Percentiles rank a stretch among this genome's conserved stretches.
Evolutionary conservation across 1,284 basidiomycete genomes (phyloP).

Genomic region (Ustilago curta): DNA sequence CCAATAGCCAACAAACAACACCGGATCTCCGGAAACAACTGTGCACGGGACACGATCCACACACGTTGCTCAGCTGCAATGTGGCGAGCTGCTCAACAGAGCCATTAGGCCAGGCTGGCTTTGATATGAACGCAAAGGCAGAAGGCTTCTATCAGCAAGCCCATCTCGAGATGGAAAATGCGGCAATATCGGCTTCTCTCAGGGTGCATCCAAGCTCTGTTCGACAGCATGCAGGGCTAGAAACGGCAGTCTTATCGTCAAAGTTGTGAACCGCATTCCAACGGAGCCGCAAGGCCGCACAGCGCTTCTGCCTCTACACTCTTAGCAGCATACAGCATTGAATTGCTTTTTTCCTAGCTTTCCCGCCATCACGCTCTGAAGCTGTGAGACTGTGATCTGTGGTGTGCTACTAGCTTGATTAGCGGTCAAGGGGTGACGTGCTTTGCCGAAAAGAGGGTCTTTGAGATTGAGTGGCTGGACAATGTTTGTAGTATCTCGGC

Average conservation of each 20-base stretch:
- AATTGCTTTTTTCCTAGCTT: not conserved
- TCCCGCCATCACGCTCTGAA: not conserved
- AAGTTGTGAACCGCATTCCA: not conserved
- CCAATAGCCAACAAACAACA: not conserved
- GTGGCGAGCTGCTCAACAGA: not conserved
- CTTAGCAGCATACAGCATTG: too few species aligned
- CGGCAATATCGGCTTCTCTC: too few species aligned
- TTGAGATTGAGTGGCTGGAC: too few species aligned
- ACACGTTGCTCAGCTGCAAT: not conserved
- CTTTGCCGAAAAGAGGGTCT: too few species aligned
- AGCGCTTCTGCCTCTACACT: too few species aligned
- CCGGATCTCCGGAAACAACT: not conserved
- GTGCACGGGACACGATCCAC: not conserved
- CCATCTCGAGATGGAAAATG: not conserved
- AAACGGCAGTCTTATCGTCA: not conserved
- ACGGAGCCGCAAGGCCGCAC: too few species aligned
- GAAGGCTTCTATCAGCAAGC: not conserved
- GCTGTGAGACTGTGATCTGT: too few species aligned
- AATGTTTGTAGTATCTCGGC: too few species aligned
- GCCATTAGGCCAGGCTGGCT: not conserved
- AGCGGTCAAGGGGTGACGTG: too few species aligned
- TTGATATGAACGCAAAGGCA: not conserved
- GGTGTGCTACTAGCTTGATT: too few species aligned
- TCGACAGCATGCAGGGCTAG: not conserved
- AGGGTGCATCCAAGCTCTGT: not conserved